phyloP scores from a whole-genome alignment of 352 stramenopile genomes.

The Phytophthora uliginosa region DNA sequence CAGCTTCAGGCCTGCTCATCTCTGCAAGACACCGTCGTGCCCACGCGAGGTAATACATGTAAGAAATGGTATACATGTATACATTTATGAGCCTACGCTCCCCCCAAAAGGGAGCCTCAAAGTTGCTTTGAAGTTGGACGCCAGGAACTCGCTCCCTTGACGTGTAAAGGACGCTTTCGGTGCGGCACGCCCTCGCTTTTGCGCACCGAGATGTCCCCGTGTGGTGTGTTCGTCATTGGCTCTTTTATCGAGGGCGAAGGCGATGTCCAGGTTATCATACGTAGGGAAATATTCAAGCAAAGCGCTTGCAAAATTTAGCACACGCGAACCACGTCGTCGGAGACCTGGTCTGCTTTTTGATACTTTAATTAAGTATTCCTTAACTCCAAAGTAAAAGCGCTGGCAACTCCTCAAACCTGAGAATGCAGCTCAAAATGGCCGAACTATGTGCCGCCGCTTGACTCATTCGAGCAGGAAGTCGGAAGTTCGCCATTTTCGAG shows the following conservation, averaged over 20 bases:
- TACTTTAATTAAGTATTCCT: not conserved
- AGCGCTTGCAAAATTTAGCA: slow-evolving; percentile 30
- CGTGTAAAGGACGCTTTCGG: slow-evolving; percentile 30
- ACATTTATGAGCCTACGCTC: not conserved
- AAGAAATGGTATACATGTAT: not conserved
- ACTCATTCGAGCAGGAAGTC: slow-evolving; percentile 3
- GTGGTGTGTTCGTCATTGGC: slow-evolving; percentile 32
- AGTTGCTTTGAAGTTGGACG: slow-evolving; percentile 27
- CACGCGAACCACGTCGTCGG: slow-evolving; percentile 4
- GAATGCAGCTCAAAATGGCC: slow-evolving; percentile 6
- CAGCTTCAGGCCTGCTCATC: not conserved
- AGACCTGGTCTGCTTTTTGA: not conserved
- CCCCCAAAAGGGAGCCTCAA: not conserved
- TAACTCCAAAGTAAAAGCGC: not conserved
- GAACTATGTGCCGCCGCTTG: slow-evolving; percentile 11
- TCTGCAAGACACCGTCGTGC: not conserved
- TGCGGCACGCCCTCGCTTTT: slow-evolving; percentile 9
- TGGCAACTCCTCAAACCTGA: not conserved
- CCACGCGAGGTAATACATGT: not conserved
- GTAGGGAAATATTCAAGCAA: slow-evolving; percentile 27
- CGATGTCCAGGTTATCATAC: slow-evolving; percentile 5
- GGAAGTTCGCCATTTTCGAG: slow-evolving; percentile 18
- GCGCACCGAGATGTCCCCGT: slow-evolving; percentile 26
- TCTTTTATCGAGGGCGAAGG: slow-evolving; percentile 20
- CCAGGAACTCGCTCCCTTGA: slow-evolving; percentile 3